A percentile compares a stretch with the other conserved stretches of the same genome.
Conservation (phyloP, 306 rosid genomes). For the Vachellia collinsii region DNA sequence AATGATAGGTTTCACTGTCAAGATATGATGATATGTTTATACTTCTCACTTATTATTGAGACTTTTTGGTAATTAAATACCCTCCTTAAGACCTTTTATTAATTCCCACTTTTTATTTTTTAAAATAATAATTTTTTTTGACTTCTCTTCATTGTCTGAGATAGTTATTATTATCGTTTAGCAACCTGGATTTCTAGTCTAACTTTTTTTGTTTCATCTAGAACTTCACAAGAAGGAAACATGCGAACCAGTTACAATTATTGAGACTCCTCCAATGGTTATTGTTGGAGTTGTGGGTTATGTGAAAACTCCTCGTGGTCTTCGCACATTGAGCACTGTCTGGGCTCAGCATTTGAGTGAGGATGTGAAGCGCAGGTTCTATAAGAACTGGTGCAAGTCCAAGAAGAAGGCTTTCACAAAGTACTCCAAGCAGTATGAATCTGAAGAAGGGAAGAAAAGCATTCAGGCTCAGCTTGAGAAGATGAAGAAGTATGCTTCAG, state of each 20-base stretch:
- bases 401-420: constrained; percentile 89
- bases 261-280: constrained; percentile 86
- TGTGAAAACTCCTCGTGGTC: constrained; percentile 82
- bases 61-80: too few species aligned
- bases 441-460: constrained; percentile 76
- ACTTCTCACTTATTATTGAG: too few species aligned
- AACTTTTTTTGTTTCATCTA: constrained; percentile 6
- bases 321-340: constrained; percentile 71
- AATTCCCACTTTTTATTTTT: too few species aligned
- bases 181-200: neutral
- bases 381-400: constrained; percentile 89
- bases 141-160: neutral
- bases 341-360: constrained; percentile 93
- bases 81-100: too few species aligned
- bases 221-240: constrained; percentile 94
- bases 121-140: neutral
- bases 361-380: constrained; percentile 78
- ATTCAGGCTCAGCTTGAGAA: constrained; percentile 74
- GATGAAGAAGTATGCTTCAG: constrained; percentile 69
- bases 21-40: too few species aligned
- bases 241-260: constrained; percentile 76
- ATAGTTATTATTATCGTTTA: neutral
- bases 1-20: too few species aligned
- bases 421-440: constrained; percentile 70
- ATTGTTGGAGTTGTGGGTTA: constrained; percentile 88